Conservation (phyloP, 768 basidiomycete genomes). For the Hebeloma cylindrosporum region DNA sequence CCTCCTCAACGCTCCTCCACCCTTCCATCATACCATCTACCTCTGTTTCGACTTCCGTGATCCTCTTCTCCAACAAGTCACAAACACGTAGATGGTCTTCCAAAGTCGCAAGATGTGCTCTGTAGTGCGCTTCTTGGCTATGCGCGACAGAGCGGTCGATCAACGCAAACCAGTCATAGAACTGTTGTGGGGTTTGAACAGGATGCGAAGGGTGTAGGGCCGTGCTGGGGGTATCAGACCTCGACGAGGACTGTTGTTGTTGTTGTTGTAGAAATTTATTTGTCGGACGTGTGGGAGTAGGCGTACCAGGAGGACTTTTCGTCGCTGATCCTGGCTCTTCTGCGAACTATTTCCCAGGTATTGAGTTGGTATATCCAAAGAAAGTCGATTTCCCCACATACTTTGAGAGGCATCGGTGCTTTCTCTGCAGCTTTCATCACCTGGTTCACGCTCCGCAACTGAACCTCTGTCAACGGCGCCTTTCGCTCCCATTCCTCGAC, state of each 20-base stretch:
- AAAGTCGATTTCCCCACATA: no score
- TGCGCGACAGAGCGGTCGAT: constrained; percentile 90
- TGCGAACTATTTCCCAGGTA: constrained; percentile 14
- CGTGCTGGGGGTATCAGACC: constrained; percentile 42
- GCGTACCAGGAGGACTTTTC: constrained; percentile 6
- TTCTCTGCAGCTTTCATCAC: constrained; percentile 57
- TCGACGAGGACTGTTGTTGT: constrained; percentile 24
- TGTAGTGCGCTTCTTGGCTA: constrained; percentile 91
- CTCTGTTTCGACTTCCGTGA: constrained; percentile 72
- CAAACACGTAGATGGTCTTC: constrained; percentile 76
- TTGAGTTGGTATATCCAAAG: not conserved
- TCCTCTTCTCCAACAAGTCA: constrained; percentile 66
- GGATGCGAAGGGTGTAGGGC: constrained; percentile 69
- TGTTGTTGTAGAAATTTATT: constrained; percentile 37
- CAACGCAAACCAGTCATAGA: constrained; percentile 94
- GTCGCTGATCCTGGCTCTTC: constrained; percentile 22
- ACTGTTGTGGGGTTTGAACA: constrained; percentile 90
- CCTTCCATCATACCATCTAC: constrained; percentile 81
- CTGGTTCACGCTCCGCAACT: constrained; percentile 61
- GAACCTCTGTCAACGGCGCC: constrained; percentile 71
- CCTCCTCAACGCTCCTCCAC: constrained; percentile 87
- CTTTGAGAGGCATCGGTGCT: constrained; percentile 81
- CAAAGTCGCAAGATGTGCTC: constrained; percentile 78
- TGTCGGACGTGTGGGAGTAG: constrained; percentile 16
- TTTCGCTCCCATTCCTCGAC: constrained; percentile 93